Percentiles rank a stretch among this genome's conserved stretches.
phyloP scores from a whole-genome alignment of 2,329 filamentous ascomycete species.

The Phialophora chinensis region DNA sequence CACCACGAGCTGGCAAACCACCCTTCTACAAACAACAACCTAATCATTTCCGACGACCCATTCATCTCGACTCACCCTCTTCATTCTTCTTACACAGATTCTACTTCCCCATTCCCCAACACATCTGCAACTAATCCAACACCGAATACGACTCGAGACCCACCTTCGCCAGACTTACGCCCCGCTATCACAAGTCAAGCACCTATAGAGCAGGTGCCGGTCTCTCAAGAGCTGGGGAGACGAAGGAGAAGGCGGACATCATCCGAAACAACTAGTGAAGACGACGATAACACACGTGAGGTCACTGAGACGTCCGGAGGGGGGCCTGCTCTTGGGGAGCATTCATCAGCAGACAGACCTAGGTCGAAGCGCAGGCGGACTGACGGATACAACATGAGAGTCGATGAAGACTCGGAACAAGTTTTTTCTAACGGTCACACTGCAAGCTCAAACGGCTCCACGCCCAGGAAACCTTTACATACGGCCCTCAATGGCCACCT shows the following conservation, averaged over 20 bases:
- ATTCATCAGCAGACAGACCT: conserved; percentile 44
- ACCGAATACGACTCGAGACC: conserved; percentile 24
- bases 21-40: conserved; percentile 63
- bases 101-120: conserved; percentile 50
- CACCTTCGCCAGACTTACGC: conserved; percentile 32
- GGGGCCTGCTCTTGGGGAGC: conserved; percentile 39
- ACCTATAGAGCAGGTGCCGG: conserved; percentile 33
- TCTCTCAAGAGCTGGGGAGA: conserved; percentile 28
- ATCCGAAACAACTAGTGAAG: conserved; percentile 22
- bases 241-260: conserved; percentile 35
- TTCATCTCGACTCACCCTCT: conserved; percentile 61
- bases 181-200: conserved; percentile 25
- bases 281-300: conserved; percentile 25
- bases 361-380: conserved; percentile 65
- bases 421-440: conserved; percentile 62
- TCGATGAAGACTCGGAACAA: conserved; percentile 59
- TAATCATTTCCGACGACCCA: conserved; percentile 72
- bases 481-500: conserved; percentile 56
- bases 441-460: conserved; percentile 63
- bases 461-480: conserved; percentile 54
- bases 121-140: conserved; percentile 28
- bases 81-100: conserved; percentile 55
- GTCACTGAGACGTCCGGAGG: conserved; percentile 40
- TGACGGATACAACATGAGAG: conserved; percentile 65
- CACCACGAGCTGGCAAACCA: conserved; percentile 76